Evolutionary conservation across 441 rosid species (phyloP).

Genomic region (Dalechampia spathulata): DNA sequence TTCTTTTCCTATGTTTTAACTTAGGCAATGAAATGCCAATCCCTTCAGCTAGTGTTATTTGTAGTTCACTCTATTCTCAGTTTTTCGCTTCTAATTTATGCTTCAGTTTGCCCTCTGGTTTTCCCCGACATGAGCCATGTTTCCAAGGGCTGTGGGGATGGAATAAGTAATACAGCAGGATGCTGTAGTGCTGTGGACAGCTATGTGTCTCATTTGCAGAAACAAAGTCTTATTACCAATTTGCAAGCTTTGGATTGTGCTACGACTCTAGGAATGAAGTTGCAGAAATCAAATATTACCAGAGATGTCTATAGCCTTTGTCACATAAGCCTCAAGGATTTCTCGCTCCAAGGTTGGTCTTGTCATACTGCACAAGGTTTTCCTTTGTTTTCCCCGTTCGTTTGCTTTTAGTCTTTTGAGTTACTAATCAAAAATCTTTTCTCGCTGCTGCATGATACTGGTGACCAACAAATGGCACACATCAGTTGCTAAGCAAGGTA

Average conservation of each 20-base stretch:
- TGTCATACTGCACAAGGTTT: not conserved
- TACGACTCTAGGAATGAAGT: conserved; percentile 55
- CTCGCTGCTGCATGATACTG: not conserved
- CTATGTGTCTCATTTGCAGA: conserved; percentile 84
- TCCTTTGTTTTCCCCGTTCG: not conserved
- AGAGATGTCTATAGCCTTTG: conserved; percentile 64
- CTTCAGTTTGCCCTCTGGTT: conserved; percentile 85
- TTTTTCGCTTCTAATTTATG: conserved; percentile 11
- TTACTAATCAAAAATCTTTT: conserved; percentile 21
- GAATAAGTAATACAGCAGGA: conserved; percentile 40
- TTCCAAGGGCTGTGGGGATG: conserved; percentile 50
- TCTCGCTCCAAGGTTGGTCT: conserved; percentile 81
- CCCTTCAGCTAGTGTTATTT: conserved; percentile 4
- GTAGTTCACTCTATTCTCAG: not conserved
- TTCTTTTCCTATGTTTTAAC: not conserved
- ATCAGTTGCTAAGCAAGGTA: conserved; percentile 53
- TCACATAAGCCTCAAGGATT: conserved; percentile 87
- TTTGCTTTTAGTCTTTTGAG: not conserved
- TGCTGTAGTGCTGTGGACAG: conserved; percentile 82
- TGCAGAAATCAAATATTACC: conserved; percentile 57
- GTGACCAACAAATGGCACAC: conserved; percentile 13
- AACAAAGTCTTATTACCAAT: conserved; percentile 82
- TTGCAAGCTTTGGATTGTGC: conserved; percentile 95
- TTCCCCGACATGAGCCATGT: conserved; percentile 67
- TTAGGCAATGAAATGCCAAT: not conserved